Evolutionary conservation across 2,329 filamentous ascomycete genomes (phyloP), one percentile per base, ranked within the genome.

Genomic region (Phaeosphaeria sp.): DNA sequence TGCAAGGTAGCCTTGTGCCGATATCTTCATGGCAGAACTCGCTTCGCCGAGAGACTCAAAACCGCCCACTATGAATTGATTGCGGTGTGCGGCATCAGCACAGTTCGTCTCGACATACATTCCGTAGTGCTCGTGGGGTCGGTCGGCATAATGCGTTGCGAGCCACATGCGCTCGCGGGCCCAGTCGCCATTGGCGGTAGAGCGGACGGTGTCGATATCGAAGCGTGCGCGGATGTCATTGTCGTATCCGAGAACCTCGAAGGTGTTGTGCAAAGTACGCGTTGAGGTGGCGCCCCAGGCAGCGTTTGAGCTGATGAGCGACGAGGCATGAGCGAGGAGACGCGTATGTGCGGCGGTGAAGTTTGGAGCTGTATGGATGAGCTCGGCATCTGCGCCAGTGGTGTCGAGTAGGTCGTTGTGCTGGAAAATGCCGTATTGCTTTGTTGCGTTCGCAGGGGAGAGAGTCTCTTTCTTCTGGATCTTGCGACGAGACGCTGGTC

Each of bases 201-300:
- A 11, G 7, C 11, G 7, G 3, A 36, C 6, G 9, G 30, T 36
- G 11, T 36, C 30, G 30, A 62, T 50, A 2, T 55, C 43, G 23
- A 56, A 59, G 20, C 47, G 56, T n/a, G 59, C 20, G n/a, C 23
- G 25, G 4, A 55, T 10, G 2, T 13, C 25, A 22, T 48, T 13
- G 1, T 27, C 36, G 9, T 25, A 44, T 13, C 43, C 21, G 2
- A 55, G 10, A 36, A 59, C 53, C 39, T 62, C 53, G 46, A 49
- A 54, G 7, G 52, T 52, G 10, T 50, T 43, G 13, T 54, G 36
- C 3, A n/a, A 56, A 20, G 17, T 27, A 1, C 39, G 23, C 22
- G 54, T 51, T 33, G 10, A 33, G 6, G 56, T 54, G 0, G 48
- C 56, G 3, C 56, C 56, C 59, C 56, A 59, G 7, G 39, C 6